Conservation (phyloP, 2,329 filamentous ascomycete genomes). For the Raffaelea arxii region DNA sequence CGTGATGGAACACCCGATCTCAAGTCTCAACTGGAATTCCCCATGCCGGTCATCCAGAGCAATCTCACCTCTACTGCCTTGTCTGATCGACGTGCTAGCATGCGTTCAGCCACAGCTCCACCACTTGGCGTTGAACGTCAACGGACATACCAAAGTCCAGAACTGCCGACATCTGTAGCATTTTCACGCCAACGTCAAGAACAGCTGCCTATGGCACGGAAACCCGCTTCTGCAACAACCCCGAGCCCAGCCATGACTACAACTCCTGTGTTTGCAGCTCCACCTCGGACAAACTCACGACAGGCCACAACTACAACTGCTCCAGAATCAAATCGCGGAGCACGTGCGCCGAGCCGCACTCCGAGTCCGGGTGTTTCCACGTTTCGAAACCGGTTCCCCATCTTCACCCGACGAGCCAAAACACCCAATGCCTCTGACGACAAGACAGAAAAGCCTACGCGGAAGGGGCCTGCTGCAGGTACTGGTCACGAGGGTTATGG, state of each 20-base stretch:
- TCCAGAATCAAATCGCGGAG: no score
- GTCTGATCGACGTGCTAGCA: constrained; percentile 36
- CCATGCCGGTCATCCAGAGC: constrained; percentile 50
- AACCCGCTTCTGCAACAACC: not conserved
- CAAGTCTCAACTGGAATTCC: constrained; percentile 41
- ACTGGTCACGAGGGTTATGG: constrained; percentile 88
- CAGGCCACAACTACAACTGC: no score
- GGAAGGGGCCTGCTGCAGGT: constrained; percentile 80
- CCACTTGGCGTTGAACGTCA: not conserved
- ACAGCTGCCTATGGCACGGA: no score
- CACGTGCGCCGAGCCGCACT: constrained; percentile 25
- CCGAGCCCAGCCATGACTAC: not conserved
- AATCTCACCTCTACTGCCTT: constrained; percentile 44
- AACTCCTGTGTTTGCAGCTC: not conserved
- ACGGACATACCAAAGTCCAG: not conserved
- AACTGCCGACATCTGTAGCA: no score
- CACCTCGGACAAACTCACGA: not conserved
- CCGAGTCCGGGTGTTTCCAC: constrained; percentile 49
- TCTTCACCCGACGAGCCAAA: constrained; percentile 69
- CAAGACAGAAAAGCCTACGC: constrained; percentile 46
- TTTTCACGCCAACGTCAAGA: no score
- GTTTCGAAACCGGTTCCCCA: constrained; percentile 58
- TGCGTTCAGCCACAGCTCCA: constrained; percentile 7
- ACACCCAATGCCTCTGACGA: constrained; percentile 40
- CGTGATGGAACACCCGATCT: constrained; percentile 58